phyloP scores from a whole-genome alignment of 2,329 filamentous ascomycete genomes.

The Sporothrix variecibatus region DNA sequence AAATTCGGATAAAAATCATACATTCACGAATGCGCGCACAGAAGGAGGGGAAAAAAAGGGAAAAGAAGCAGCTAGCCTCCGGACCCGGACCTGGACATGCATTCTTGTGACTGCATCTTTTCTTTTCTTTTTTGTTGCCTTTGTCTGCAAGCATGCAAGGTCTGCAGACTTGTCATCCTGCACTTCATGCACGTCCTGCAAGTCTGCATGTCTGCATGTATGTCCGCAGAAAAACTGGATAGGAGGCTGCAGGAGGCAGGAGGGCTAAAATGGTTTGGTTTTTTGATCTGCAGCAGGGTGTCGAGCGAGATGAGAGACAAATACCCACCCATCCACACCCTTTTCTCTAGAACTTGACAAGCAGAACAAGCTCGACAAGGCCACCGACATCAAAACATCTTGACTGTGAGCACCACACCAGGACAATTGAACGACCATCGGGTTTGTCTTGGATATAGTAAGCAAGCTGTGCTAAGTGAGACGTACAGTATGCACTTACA shows the following conservation, averaged over 20 bases:
- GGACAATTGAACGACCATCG: not conserved
- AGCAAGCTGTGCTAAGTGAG: not conserved
- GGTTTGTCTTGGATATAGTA: not conserved
- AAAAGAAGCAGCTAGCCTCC: not conserved
- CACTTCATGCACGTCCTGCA: not conserved
- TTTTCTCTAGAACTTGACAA: not conserved
- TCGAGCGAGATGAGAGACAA: not conserved
- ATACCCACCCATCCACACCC: not conserved
- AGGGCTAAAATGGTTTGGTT: constrained; percentile 10
- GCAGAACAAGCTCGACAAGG: not conserved
- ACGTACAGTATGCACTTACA: not conserved
- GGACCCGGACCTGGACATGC: not conserved
- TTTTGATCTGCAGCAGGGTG: constrained; percentile 15
- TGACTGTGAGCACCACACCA: not conserved
- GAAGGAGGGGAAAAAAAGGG: not conserved
- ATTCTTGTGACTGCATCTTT: not conserved
- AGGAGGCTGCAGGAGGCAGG: not conserved
- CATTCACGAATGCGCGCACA: not conserved
- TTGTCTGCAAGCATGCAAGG: too few relatives aligned
- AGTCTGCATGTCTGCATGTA: not conserved
- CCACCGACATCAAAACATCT: not conserved
- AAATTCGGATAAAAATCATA: not conserved
- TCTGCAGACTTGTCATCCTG: not conserved
- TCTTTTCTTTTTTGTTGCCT: not conserved
- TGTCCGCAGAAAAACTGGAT: not conserved